Evolutionary conservation across 164 flowering plant genomes (phyloP), one percentile per base, ranked within the genome.

Genomic region (Vitis amurensis): DNA sequence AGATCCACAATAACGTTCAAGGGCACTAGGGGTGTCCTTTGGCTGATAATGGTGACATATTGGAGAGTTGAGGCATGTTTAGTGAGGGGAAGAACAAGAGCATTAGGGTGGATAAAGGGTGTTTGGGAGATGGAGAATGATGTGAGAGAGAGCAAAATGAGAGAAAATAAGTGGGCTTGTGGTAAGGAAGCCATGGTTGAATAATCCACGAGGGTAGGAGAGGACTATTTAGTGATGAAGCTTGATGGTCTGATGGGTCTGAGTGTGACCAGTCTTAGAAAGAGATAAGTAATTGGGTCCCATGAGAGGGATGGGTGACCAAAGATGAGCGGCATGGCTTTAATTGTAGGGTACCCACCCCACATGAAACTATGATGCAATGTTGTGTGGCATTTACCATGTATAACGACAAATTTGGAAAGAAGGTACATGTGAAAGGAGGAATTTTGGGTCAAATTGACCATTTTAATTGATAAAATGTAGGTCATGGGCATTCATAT

Each of bases 41-140:
- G 80, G 47, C 30, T 44, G 71, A 82, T 47, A 1, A 8, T 13
- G 61, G 82, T 68, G 0, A 66, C n/a, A 60, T 79, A 82, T 56
- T 82, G 82, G 30, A 47, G 68, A 1, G 80, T 77, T 7, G 75
- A 63, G 9, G 77, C 63, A 50, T 82, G 77, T 68, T 82, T 82
- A 1, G 78, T 3, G 31, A 82, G 56, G 1, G 73, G 84, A 9
- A 78, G 68, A 58, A 81, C 70, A 10, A 78, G 78, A 0, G 79
- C 76, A 3, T 16, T 61, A 9, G 81, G 79, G 0, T 66, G 66
- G 68, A 50, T 3, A 12, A 68, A 51, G 30, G 31, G 2, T 55
- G 72, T 47, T 44, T 55, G 63, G n/a, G 67, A 53, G 14, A 30
- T 1, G 55, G 64, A 19, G 53, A 55, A 13, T 37, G 68, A 66